Evolutionary conservation across 225 moss, liverwort and hornwort genomes (phyloP).

Genomic region (Bryoerythrophyllum caledonicum): DNA sequence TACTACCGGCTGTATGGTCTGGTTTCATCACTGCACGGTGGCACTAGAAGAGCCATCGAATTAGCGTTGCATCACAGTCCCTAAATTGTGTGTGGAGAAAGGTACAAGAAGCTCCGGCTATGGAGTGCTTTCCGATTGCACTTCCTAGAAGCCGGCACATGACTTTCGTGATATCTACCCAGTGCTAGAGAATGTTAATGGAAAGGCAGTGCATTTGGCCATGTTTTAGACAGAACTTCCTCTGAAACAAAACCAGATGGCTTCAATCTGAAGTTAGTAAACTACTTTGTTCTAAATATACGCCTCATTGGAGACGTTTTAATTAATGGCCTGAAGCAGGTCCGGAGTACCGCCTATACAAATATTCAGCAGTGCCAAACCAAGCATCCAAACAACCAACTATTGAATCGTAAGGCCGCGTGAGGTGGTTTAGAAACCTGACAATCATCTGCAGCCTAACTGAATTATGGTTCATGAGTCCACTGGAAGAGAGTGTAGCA

Average conservation of each 20-base stretch:
- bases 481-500: not conserved
- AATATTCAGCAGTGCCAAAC: not conserved
- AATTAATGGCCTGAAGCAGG: not conserved
- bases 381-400: not conserved
- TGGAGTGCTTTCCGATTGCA: not conserved
- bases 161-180: not conserved
- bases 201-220: not conserved
- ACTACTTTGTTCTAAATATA: not conserved
- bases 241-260: not conserved
- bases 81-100: not conserved
- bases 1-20: no score
- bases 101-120: not conserved
- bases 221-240: not conserved
- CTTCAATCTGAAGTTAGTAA: not conserved
- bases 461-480: slow-evolving; percentile 2
- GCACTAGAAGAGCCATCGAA: no score
- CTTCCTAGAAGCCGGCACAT: not conserved
- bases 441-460: slow-evolving; percentile 15
- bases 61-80: not conserved
- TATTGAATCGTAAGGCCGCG: not conserved
- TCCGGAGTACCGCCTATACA: not conserved
- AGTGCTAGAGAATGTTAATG: no score
- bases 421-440: slow-evolving; percentile 18
- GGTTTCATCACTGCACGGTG: not conserved
- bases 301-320: not conserved